Percentiles rank a stretch among this genome's conserved stretches.
Conservation (phyloP, 2,329 filamentous ascomycete species). For the Talaromyces marneffei region DNA sequence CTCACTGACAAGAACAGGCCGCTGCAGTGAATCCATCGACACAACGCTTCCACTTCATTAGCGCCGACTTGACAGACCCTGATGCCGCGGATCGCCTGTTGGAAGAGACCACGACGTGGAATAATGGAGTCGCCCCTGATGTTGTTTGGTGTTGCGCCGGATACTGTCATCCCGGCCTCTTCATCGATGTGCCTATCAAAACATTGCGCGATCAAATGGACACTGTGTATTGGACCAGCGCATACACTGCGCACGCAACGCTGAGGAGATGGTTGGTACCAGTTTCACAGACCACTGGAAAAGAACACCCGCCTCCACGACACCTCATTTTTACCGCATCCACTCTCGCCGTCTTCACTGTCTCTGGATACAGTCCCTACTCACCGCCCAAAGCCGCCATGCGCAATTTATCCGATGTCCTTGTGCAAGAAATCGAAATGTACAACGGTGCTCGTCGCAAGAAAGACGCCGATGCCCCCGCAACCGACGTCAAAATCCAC, state of each 20-base stretch:
- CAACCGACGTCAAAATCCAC: constrained; percentile 70
- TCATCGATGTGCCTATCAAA: constrained; percentile 65
- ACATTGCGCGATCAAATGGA: constrained; percentile 76
- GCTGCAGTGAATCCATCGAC: constrained; percentile 58
- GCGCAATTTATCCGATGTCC: constrained; percentile 71
- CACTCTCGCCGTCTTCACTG: constrained; percentile 64
- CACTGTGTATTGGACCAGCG: constrained; percentile 81
- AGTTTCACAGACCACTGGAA: constrained; percentile 24
- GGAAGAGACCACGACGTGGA: constrained; percentile 70
- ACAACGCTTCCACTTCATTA: constrained; percentile 79
- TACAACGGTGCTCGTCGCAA: constrained; percentile 63
- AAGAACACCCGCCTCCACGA: constrained; percentile 36
- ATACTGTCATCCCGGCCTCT: constrained; percentile 65
- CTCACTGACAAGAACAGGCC: constrained; percentile 40
- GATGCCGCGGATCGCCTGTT: constrained; percentile 66
- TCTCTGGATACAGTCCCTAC: constrained; percentile 80
- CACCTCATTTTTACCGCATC: constrained; percentile 88
- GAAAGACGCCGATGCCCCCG: constrained; percentile 36
- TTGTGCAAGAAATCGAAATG: constrained; percentile 76
- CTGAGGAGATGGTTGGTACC: constrained; percentile 65
- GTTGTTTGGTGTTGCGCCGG: constrained; percentile 90
- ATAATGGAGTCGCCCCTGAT: constrained; percentile 66
- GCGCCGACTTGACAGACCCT: constrained; percentile 69
- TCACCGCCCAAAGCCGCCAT: constrained; percentile 79
- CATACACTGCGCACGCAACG: constrained; percentile 77